Evolutionary conservation across 768 basidiomycete genomes (phyloP).

Genomic region (Pisolithus microcarpus): DNA sequence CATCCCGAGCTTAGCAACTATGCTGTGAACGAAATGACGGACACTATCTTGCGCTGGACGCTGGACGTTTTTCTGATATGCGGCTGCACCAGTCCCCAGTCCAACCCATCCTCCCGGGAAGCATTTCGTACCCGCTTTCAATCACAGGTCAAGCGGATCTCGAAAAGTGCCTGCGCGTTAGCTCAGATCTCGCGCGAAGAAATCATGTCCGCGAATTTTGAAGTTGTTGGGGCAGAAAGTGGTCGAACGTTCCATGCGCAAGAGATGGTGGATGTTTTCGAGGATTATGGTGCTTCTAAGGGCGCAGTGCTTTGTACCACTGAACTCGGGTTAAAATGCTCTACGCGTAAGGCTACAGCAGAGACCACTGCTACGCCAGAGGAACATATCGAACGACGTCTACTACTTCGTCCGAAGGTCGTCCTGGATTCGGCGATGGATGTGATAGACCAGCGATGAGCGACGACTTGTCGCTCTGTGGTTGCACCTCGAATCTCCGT

Average conservation of each 20-base stretch:
- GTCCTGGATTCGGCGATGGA: conserved; percentile 65
- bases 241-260: conserved; percentile 42
- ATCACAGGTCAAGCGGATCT: conserved; percentile 59
- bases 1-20: conserved; percentile 63
- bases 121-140: conserved; percentile 44
- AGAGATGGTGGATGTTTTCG: conserved; percentile 58
- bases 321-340: conserved; percentile 64
- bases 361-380: conserved; percentile 28
- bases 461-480: background rate
- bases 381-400: conserved; percentile 46
- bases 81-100: conserved; percentile 43
- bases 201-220: conserved; percentile 72
- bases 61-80: conserved; percentile 60
- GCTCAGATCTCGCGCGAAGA: conserved; percentile 64
- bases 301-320: conserved; percentile 60
- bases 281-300: conserved; percentile 44
- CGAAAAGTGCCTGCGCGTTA: conserved; percentile 54
- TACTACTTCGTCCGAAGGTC: conserved; percentile 67
- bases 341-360: conserved; percentile 36
- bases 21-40: conserved; percentile 63
- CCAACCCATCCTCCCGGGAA: conserved; percentile 31
- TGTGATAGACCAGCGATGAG: conserved; percentile 34
- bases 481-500: background rate
- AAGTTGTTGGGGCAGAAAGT: conserved; percentile 56
- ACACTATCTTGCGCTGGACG: conserved; percentile 68